Percentiles rank a stretch among this genome's conserved stretches.
Evolutionary conservation across 2,329 filamentous ascomycete genomes (phyloP).

Genomic region (Sarocladium brachiariae): DNA sequence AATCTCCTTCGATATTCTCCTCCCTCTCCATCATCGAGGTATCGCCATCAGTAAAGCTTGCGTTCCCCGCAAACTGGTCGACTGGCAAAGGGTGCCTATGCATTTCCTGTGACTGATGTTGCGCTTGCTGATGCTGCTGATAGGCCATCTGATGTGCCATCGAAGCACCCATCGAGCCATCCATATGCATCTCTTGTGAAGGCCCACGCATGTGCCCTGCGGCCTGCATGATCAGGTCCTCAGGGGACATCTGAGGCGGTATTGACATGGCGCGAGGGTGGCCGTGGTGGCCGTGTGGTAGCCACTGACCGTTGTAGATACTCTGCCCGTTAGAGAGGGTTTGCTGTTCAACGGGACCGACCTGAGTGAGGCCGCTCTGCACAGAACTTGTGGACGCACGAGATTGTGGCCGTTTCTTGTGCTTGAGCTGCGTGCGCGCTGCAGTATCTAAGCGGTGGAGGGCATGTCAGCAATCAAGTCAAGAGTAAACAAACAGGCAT

Average conservation of each 20-base stretch:
- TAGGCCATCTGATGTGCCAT: slow-evolving; percentile 32
- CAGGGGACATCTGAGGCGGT: slow-evolving; percentile 43
- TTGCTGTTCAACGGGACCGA: slow-evolving; percentile 30
- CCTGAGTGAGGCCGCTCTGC: slow-evolving; percentile 47
- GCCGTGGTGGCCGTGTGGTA: slow-evolving; percentile 35
- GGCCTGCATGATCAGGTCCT: slow-evolving; percentile 54
- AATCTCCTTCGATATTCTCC: slow-evolving; percentile 50
- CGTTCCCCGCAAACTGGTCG: slow-evolving; percentile 45
- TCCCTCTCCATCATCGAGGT: slow-evolving; percentile 56
- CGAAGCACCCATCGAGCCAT: slow-evolving; percentile 35
- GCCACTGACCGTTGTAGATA: slow-evolving; percentile 9
- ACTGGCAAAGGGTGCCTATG: slow-evolving; percentile 45
- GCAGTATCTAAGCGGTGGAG: slow-evolving; percentile 2
- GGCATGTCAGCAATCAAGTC: not conserved
- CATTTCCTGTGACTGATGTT: slow-evolving; percentile 22
- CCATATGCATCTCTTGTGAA: slow-evolving; percentile 42
- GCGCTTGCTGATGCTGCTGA: slow-evolving; percentile 24
- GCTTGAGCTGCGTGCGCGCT: slow-evolving; percentile 22
- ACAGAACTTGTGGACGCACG: slow-evolving; percentile 51
- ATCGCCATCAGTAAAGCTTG: slow-evolving; percentile 51
- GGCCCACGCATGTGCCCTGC: slow-evolving; percentile 48
- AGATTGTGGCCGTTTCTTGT: slow-evolving; percentile 45
- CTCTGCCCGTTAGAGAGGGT: not conserved
- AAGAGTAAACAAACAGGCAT: not conserved
- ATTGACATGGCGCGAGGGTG: slow-evolving; percentile 37